A percentile compares a stretch with the other conserved stretches of the same genome.
Conservation (phyloP, 2,329 filamentous ascomycete genomes). For the Fusarium equiseti region DNA sequence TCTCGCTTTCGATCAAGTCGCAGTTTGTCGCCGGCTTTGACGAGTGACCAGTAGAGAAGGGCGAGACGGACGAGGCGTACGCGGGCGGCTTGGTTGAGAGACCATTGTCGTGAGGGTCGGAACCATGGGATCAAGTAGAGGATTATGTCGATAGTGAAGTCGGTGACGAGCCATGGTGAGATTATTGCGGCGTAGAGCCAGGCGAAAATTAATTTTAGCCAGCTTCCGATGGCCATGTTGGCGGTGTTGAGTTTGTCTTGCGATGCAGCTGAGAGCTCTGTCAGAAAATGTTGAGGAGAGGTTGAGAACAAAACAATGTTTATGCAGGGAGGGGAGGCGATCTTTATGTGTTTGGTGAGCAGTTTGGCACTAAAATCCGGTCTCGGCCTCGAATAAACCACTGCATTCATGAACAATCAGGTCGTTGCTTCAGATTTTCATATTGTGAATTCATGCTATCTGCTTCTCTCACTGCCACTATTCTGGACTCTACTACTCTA, state of each 20-base stretch:
- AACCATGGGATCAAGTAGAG: slow-evolving; percentile 29
- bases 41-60: slow-evolving; percentile 40
- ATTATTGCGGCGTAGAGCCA: slow-evolving; percentile 6
- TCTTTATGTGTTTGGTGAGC: neutral
- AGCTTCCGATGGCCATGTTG: neutral
- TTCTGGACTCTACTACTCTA: too few relatives aligned
- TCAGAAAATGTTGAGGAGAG: neutral
- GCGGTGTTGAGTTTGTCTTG: neutral
- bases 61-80: slow-evolving; percentile 34
- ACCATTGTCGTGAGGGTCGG: slow-evolving; percentile 24
- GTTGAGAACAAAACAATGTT: neutral
- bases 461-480: too few relatives aligned
- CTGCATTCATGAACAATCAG: too few relatives aligned
- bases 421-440: too few relatives aligned
- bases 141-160: slow-evolving; percentile 27
- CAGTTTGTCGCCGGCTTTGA: slow-evolving; percentile 23
- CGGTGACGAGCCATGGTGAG: slow-evolving; percentile 35
- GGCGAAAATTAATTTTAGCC: neutral
- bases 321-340: neutral
- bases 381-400: too few relatives aligned
- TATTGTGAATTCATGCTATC: neutral
- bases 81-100: slow-evolving; percentile 33
- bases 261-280: too few relatives aligned
- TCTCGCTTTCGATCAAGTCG: slow-evolving; percentile 20
- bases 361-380: neutral